These are phyloP conservation scores for Nicotiana paniculata DNA, from an alignment of 257 asterid genomes.

Conservation along the genomic window DNA sequence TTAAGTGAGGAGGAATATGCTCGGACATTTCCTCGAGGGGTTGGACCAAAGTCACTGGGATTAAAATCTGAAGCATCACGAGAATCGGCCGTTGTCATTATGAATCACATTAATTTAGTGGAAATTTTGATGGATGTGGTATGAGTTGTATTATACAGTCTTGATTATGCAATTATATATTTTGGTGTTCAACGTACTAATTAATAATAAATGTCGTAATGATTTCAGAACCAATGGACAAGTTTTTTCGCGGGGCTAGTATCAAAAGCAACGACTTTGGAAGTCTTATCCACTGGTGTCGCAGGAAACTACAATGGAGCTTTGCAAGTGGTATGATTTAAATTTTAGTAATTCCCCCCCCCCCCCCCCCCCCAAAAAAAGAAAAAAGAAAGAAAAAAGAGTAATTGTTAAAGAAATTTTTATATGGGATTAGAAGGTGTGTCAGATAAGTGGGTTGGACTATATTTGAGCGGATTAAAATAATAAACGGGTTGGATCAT, in stretches of 20 bases:
- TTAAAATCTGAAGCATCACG: slow-evolving; percentile 43
- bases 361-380: neutral
- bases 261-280: slow-evolving; percentile 37
- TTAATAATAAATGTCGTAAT: neutral
- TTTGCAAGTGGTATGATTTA: slow-evolving; percentile 38
- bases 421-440: neutral
- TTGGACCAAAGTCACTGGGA: slow-evolving; percentile 43
- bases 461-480: no score
- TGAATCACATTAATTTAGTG: slow-evolving; percentile 42
- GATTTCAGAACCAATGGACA: slow-evolving; percentile 39
- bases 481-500: no score
- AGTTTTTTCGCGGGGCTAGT: slow-evolving; percentile 42
- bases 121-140: slow-evolving; percentile 61
- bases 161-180: neutral
- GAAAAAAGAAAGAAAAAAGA: no score
- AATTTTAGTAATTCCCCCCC: neutral
- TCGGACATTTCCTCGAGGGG: slow-evolving; percentile 35
- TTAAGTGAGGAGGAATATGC: slow-evolving; percentile 42
- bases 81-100: slow-evolving; percentile 42
- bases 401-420: no score
- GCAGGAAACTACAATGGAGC: slow-evolving; percentile 60
- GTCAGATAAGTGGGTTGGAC: no score
- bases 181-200: neutral
- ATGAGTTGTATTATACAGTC: neutral
- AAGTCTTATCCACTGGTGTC: slow-evolving; percentile 48